These are phyloP conservation scores for Berberis vulgaris DNA, from an alignment of 164 flowering plant genomes.

Conservation along the genomic window DNA sequence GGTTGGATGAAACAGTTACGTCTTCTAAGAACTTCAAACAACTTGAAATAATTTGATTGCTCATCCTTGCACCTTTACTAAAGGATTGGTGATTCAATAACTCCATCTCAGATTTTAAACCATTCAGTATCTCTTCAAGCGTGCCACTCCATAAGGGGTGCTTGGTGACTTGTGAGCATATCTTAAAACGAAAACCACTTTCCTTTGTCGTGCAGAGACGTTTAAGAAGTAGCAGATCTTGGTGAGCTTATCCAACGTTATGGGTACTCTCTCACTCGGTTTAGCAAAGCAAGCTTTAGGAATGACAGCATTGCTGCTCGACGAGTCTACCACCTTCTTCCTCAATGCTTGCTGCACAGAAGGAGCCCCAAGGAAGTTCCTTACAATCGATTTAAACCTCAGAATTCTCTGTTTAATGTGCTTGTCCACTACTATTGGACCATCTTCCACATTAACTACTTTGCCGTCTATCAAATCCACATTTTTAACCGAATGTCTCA, in stretches of 20 bases:
- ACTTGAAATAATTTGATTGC: conserved; percentile 48
- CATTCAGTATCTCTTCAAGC: conserved; percentile 45
- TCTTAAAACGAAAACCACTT: conserved; percentile 34
- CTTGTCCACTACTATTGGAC: conserved; percentile 33
- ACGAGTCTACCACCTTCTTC: conserved; percentile 13
- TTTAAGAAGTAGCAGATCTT: conserved; percentile 44
- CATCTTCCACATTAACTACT: conserved; percentile 33
- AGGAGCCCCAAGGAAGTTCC: conserved; percentile 43
- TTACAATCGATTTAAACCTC: conserved; percentile 45
- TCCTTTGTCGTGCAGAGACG: conserved; percentile 66
- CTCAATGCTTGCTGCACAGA: conserved; percentile 33
- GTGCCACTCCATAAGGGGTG: conserved; percentile 61
- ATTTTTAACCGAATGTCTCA: conserved; percentile 34
- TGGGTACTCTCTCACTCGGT: conserved; percentile 43
- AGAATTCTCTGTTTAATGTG: conserved; percentile 25
- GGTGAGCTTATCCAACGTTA: conserved; percentile 47
- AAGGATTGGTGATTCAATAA: conserved; percentile 11
- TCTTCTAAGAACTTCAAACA: conserved; percentile 52
- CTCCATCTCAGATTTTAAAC: conserved; percentile 48
- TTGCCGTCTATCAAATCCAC: conserved; percentile 59
- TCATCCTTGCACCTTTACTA: conserved; percentile 30
- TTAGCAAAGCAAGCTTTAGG: conserved; percentile 28
- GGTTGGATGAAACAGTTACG: conserved; percentile 24
- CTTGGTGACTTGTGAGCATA: conserved; percentile 67
- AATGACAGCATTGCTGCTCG: neutral